Evolutionary conservation across 2,329 filamentous ascomycete genomes (phyloP).

Genomic region (Hirsutella rhossiliensis): DNA sequence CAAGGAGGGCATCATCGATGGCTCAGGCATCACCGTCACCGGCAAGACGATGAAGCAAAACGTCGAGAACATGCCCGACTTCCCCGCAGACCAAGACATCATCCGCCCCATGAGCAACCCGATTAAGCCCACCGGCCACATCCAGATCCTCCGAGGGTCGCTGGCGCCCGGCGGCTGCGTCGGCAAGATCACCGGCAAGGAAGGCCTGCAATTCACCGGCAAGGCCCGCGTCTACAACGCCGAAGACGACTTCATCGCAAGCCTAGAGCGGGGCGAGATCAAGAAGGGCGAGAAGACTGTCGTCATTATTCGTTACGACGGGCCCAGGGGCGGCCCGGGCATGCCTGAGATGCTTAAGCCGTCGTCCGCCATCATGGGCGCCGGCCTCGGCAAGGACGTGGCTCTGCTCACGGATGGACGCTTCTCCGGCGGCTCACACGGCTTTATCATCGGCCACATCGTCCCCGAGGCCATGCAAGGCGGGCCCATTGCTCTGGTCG

Average conservation of each 20-base stretch:
- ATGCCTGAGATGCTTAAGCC: slow-evolving; percentile 96
- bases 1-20: slow-evolving; percentile 71
- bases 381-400: slow-evolving; percentile 64
- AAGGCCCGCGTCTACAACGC: slow-evolving; percentile 76
- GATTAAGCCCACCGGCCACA: slow-evolving; percentile 77
- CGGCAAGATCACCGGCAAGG: slow-evolving; percentile 90
- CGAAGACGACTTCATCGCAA: slow-evolving; percentile 67
- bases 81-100: slow-evolving; percentile 66
- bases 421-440: slow-evolving; percentile 73
- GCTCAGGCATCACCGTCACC: slow-evolving; percentile 70
- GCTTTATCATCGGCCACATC: slow-evolving; percentile 79
- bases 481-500: slow-evolving; percentile 72
- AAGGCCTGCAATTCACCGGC: slow-evolving; percentile 72
- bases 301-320: slow-evolving; percentile 84
- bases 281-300: slow-evolving; percentile 82
- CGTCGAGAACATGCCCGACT: slow-evolving; percentile 60
- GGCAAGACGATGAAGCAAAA: slow-evolving; percentile 86
- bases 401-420: slow-evolving; percentile 64
- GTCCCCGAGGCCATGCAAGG: slow-evolving; percentile 80
- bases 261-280: slow-evolving; percentile 65
- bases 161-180: slow-evolving; percentile 79
- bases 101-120: slow-evolving; percentile 72
- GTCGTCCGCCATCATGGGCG: slow-evolving; percentile 86
- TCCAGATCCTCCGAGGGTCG: slow-evolving; percentile 78
- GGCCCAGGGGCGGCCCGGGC: slow-evolving; percentile 83